Evolutionary conservation across 2,329 filamentous ascomycete species (phyloP).

Genomic region (Phyllosticta citriasiana): DNA sequence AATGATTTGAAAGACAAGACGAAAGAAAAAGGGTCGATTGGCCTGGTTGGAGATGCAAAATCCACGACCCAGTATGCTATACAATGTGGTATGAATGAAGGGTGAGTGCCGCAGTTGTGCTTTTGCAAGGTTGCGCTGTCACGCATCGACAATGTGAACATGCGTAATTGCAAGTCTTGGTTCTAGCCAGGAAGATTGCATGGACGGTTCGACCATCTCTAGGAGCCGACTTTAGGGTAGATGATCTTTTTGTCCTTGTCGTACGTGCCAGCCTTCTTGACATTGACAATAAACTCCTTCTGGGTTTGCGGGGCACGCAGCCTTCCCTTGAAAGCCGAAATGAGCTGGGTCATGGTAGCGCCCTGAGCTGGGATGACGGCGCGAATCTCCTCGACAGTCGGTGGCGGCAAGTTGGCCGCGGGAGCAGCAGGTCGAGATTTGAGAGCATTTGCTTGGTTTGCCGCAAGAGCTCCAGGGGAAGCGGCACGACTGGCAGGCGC

Average conservation of each 20-base stretch:
- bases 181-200: background rate
- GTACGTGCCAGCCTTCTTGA: slow-evolving; percentile 5
- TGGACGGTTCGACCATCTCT: background rate
- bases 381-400: slow-evolving; percentile 35
- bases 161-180: background rate
- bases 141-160: background rate
- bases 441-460: slow-evolving; percentile 8
- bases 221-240: background rate
- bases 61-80: background rate
- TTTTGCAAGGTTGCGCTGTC: too few species aligned
- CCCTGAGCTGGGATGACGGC: slow-evolving; percentile 35
- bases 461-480: slow-evolving; percentile 17
- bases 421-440: background rate
- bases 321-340: slow-evolving; percentile 32
- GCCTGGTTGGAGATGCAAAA: background rate
- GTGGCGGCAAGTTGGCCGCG: slow-evolving; percentile 19
- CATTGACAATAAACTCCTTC: slow-evolving; percentile 5
- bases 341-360: slow-evolving; percentile 32
- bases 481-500: slow-evolving; percentile 22
- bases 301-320: slow-evolving; percentile 14
- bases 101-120: too few species aligned
- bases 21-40: background rate
- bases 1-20: background rate
- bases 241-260: slow-evolving; percentile 8
- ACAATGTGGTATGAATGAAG: background rate